These are phyloP conservation scores for Casuarina glauca DNA, from an alignment of 306 rosid genomes.

Conservation along the genomic window DNA sequence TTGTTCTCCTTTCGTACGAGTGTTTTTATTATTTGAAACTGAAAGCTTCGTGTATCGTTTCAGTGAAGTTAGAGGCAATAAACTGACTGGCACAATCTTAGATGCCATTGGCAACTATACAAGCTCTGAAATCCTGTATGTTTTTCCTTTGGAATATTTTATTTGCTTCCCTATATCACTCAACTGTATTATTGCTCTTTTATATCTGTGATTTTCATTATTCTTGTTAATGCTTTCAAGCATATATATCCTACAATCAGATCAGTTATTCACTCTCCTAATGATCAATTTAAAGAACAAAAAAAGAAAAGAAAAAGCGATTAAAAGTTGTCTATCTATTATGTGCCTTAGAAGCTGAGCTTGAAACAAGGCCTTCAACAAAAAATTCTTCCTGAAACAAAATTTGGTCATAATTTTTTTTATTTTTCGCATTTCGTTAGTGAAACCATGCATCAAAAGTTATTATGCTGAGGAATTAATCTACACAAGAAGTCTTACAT, in stretches of 20 bases:
- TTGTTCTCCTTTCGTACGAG: neutral
- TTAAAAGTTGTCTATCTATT: too few relatives aligned
- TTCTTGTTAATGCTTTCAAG: constrained; percentile 33
- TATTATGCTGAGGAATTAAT: too few relatives aligned
- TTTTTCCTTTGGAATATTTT: neutral
- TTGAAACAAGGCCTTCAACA: too few relatives aligned
- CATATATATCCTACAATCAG: constrained; percentile 78
- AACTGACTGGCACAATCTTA: constrained; percentile 75
- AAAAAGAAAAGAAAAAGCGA: too few relatives aligned
- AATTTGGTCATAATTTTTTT: too few relatives aligned
- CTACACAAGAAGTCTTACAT: too few relatives aligned
- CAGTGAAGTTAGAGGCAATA: constrained; percentile 88
- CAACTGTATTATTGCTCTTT: neutral
- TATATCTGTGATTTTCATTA: neutral
- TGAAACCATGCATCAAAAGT: too few relatives aligned
- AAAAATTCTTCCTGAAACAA: too few relatives aligned
- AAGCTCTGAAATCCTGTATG: constrained; percentile 85
- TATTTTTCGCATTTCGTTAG: too few relatives aligned
- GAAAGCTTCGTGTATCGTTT: neutral
- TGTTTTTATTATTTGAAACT: neutral
- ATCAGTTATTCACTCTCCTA: constrained; percentile 16
- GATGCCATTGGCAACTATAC: constrained; percentile 90
- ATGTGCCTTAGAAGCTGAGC: too few relatives aligned
- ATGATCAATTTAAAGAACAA: too few relatives aligned
- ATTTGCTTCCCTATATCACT: too few relatives aligned